Conservation (phyloP, 495 filamentous ascomycete species). For the Penicillium roqueforti region DNA sequence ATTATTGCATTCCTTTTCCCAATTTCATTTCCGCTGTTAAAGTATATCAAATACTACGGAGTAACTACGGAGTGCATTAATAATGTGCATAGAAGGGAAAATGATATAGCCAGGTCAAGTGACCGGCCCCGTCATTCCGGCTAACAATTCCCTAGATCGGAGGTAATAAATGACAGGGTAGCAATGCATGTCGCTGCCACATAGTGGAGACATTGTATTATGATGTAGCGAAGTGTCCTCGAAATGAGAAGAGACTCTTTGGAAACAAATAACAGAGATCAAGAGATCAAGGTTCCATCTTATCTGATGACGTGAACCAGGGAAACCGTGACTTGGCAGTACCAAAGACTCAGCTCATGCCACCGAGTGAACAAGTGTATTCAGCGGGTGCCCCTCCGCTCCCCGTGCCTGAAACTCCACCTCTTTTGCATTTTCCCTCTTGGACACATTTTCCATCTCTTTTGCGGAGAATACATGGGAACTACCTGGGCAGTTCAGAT, state of each 20-base stretch:
- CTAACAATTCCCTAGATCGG: background rate
- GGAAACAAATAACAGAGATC: background rate
- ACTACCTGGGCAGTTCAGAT: background rate
- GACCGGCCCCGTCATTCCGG: constrained; percentile 1
- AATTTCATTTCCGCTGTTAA: background rate
- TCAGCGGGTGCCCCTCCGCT: constrained; percentile 1
- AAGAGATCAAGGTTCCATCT: constrained; percentile 17
- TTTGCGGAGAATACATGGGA: background rate
- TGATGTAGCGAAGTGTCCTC: too few relatives aligned
- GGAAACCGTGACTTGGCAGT: constrained; percentile 8
- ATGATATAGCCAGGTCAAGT: constrained; percentile 1
- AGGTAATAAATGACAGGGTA: background rate
- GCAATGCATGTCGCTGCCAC: constrained; percentile 4
- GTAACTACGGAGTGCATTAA: too few relatives aligned
- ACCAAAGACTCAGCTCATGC: background rate
- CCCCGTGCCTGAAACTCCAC: constrained; percentile 11
- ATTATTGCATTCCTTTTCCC: background rate
- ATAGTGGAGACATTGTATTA: background rate
- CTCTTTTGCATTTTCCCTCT: background rate
- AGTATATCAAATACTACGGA: background rate
- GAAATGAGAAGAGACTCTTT: background rate
- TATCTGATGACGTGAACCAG: constrained; percentile 21
- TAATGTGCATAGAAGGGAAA: background rate
- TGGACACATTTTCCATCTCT: background rate
- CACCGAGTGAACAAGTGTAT: constrained; percentile 1